Conservation (phyloP, 2,329 filamentous ascomycete species). For the Celoporthe dispersa region DNA sequence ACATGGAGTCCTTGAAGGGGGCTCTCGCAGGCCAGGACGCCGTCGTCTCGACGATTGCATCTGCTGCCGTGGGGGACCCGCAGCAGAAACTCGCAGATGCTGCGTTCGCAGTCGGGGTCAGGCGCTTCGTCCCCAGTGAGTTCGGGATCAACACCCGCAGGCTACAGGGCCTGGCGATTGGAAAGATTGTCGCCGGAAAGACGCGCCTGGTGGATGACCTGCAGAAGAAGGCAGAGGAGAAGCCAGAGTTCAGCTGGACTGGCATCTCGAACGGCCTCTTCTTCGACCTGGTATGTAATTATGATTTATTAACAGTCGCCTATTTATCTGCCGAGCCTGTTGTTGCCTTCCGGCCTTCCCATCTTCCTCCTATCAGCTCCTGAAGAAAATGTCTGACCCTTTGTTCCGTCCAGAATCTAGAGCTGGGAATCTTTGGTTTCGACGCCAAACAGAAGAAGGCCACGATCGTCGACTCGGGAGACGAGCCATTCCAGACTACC, state of each 20-base stretch:
- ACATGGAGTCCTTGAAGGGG: conserved; percentile 46
- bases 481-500: conserved; percentile 54
- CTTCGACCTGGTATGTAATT: conserved; percentile 64
- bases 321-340: not conserved
- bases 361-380: not conserved
- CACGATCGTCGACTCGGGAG: conserved; percentile 61
- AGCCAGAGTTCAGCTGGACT: conserved; percentile 60
- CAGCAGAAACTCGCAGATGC: conserved; percentile 60
- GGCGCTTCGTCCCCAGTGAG: conserved; percentile 62
- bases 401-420: conserved; percentile 37
- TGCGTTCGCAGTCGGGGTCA: conserved; percentile 58
- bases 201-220: conserved; percentile 54
- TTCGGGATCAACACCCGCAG: conserved; percentile 46
- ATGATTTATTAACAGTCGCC: not conserved
- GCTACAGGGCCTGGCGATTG: conserved; percentile 34
- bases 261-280: conserved; percentile 61
- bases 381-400: conserved; percentile 35
- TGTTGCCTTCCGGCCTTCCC: not conserved
- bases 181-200: conserved; percentile 37
- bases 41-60: conserved; percentile 55
- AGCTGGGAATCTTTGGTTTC: conserved; percentile 55
- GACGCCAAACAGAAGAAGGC: conserved; percentile 53
- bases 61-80: conserved; percentile 41
- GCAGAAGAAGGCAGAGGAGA: conserved; percentile 49
- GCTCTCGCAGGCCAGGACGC: conserved; percentile 60